Base-by-base conservation (phyloP, 1,139 yeast species). In the Suhomyces kunorum region DNA sequence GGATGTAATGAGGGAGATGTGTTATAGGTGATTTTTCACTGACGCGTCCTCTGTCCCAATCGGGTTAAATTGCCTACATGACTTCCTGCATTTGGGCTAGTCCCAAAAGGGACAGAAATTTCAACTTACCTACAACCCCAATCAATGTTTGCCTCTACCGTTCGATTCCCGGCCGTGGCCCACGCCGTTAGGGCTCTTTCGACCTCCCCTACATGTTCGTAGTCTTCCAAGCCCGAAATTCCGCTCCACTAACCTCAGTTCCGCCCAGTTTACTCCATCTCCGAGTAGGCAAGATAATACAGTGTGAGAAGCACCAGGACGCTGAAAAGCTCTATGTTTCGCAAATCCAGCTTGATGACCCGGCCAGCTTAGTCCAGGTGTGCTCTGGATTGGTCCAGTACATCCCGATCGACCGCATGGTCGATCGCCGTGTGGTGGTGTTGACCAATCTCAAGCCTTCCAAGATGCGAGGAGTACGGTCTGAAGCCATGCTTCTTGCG, bases 361-460 rank as follows among this genome's bases (percentile, higher is more conserved):
- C 37, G 1, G 40, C 37, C 1, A 41, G 43, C 12, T 47, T 57
- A 0, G 34, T 74, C 6, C 80, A 76, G 38, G 79, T 80, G 0
- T 77, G 82, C 47, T 77, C 82, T 28, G 86, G 85, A 3, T 19
- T 82, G 25, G 84, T 78, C 41, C 81, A 83, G 51, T 78, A 81
- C 64, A 74, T 85, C 53, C 81, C 94, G 18, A 61, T 87, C 46
- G 95, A 87, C 58, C 85, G 81, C 38, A 81, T 90, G 92, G 88
- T 83, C 66, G 76, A 83, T 60, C 81, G 94, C 55, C 72, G 76
- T 46, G 95, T 90, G 39, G 85, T 89, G 32, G 85, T 84, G 36
- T 86, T 89, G 49, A 88, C 95, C 49, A 88, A 88, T 70, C 76
- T 89, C 67, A 89, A 88, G 69, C 95, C 96, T 8, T 95, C 87